phyloP scores from a whole-genome alignment of 768 basidiomycete genomes.

The Lentinus brumalis region DNA sequence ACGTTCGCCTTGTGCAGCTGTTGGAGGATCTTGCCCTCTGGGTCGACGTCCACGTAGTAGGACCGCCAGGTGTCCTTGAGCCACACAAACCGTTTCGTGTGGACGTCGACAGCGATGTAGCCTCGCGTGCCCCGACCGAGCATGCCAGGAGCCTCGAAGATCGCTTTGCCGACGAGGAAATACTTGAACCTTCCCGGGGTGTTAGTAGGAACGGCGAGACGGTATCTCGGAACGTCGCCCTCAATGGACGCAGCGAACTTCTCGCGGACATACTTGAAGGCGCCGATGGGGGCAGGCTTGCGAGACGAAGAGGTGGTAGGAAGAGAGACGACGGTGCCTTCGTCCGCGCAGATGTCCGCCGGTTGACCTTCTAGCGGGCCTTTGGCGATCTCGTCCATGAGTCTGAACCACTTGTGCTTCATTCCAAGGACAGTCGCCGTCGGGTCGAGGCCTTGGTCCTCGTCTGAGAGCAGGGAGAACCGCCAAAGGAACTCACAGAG shows the following conservation, averaged over 20 bases:
- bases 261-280: no score
- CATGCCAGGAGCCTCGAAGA: neutral
- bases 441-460: slow-evolving; percentile 4
- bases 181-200: no score
- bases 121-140: slow-evolving; percentile 11
- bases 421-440: neutral
- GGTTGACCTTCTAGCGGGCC: neutral
- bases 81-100: slow-evolving; percentile 6
- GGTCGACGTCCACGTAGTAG: slow-evolving; percentile 1
- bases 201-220: slow-evolving; percentile 2
- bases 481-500: neutral
- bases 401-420: neutral
- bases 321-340: neutral
- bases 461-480: neutral
- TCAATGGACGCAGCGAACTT: neutral
- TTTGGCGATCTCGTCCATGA: neutral
- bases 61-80: slow-evolving; percentile 14
- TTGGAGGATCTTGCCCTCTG: neutral
- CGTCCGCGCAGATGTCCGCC: neutral
- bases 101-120: slow-evolving; percentile 15
- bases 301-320: no score
- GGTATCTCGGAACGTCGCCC: neutral
- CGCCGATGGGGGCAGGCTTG: no score
- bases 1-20: neutral
- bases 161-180: slow-evolving; percentile 1